Percentiles rank a stretch among this genome's conserved stretches.
These are phyloP conservation scores for Galium porrigens DNA, from an alignment of 305 asterid genomes.

Conservation along the genomic window DNA sequence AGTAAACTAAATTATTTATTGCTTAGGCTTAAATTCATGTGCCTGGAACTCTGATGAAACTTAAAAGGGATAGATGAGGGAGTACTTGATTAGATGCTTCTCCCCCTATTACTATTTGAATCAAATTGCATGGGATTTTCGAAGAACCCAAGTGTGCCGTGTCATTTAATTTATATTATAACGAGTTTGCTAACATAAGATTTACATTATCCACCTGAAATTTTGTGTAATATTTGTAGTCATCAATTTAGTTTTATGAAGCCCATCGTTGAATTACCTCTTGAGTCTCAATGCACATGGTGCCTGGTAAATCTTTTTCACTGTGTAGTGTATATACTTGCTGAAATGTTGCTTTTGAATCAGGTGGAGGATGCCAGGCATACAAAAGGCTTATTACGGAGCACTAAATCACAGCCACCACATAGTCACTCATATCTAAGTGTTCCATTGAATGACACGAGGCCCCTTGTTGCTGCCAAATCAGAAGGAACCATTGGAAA, in stretches of 20 bases:
- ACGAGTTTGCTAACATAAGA: not conserved
- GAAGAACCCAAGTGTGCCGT: not conserved
- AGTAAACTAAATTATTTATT: not conserved
- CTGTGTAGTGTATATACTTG: conserved; percentile 1
- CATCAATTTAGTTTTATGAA: not conserved
- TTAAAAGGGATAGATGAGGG: not conserved
- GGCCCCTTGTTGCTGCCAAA: conserved; percentile 35
- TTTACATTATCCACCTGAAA: not conserved
- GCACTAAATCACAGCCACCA: conserved; percentile 20
- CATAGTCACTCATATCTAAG: conserved; percentile 55
- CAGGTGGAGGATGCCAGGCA: conserved; percentile 34
- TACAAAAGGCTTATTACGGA: conserved; percentile 26
- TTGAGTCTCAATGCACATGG: not conserved
- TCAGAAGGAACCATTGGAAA: conserved; percentile 63
- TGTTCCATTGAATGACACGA: conserved; percentile 25
- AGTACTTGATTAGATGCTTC: not conserved
- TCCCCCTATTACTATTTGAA: not conserved
- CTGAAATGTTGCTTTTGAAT: conserved; percentile 9
- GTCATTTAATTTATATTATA: not conserved
- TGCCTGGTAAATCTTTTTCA: not conserved
- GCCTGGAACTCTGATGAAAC: not conserved
- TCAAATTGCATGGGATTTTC: not conserved
- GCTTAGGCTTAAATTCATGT: not conserved
- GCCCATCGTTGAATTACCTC: not conserved
- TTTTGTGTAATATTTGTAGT: not conserved